Conservation (phyloP, 2,329 filamentous ascomycete species). For the Stagonosporopsis vannaccii region DNA sequence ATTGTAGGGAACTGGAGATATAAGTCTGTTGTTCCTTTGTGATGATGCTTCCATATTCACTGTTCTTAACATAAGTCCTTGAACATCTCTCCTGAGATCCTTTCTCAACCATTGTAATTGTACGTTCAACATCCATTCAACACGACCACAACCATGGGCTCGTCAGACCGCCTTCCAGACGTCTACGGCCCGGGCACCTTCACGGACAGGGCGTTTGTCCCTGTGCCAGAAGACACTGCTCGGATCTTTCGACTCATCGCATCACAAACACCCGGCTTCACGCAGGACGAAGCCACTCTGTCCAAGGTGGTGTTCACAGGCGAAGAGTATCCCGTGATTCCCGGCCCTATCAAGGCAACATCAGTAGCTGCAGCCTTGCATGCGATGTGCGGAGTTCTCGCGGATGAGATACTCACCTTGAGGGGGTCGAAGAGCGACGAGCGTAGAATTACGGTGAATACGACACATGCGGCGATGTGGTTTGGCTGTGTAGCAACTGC, state of each 20-base stretch:
- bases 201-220: constrained; percentile 48
- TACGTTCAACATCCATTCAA: not conserved
- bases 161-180: constrained; percentile 8
- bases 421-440: constrained; percentile 26
- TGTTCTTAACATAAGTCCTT: not conserved
- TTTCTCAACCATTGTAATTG: not conserved
- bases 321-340: constrained; percentile 50
- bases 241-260: constrained; percentile 52
- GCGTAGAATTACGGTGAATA: constrained; percentile 53
- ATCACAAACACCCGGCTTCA: constrained; percentile 52
- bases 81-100: not conserved
- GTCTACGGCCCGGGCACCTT: constrained; percentile 53
- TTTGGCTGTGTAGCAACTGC: constrained; percentile 52
- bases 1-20: not conserved
- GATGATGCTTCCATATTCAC: not conserved
- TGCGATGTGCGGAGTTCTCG: constrained; percentile 55
- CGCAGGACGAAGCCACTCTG: constrained; percentile 42
- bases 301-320: constrained; percentile 52
- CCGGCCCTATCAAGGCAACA: constrained; percentile 55
- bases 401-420: constrained; percentile 49
- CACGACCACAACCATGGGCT: constrained; percentile 10
- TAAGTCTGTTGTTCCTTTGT: not conserved
- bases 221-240: constrained; percentile 49
- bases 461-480: constrained; percentile 57
- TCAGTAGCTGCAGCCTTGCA: constrained; percentile 53